These are phyloP conservation scores for Neobulgaria alba DNA, from an alignment of 2,329 filamentous ascomycete genomes.

Conservation along the genomic window DNA sequence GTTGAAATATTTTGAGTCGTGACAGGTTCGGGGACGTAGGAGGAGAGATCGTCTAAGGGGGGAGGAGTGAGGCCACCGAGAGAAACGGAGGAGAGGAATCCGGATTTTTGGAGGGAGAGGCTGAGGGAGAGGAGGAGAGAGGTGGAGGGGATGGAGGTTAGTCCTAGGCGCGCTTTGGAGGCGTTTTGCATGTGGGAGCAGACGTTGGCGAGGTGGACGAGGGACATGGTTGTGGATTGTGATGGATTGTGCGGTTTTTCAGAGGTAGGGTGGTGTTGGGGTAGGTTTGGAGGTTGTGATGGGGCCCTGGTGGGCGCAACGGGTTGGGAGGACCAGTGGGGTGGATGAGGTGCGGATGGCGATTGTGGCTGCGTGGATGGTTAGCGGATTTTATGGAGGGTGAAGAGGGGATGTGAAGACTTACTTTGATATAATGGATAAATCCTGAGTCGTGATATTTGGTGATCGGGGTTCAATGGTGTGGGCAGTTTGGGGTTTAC, in stretches of 20 bases:
- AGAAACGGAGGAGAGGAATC: slow-evolving; percentile 60
- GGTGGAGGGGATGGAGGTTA: slow-evolving; percentile 60
- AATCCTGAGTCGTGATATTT: not conserved
- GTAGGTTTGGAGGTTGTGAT: too few species aligned
- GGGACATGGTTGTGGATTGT: slow-evolving; percentile 46
- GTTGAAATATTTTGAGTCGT: slow-evolving; percentile 52
- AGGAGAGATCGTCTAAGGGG: slow-evolving; percentile 37
- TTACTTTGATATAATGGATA: not conserved
- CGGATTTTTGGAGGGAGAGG: slow-evolving; percentile 58
- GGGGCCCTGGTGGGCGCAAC: slow-evolving; percentile 1
- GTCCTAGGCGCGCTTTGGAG: slow-evolving; percentile 57
- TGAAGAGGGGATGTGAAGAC: not conserved
- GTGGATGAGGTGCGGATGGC: not conserved
- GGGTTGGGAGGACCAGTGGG: not conserved
- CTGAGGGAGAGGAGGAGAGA: slow-evolving; percentile 57
- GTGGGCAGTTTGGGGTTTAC: not conserved
- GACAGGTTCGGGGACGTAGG: slow-evolving; percentile 40
- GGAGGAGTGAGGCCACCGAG: slow-evolving; percentile 53
- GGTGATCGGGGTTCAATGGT: not conserved
- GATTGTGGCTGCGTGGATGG: not conserved
- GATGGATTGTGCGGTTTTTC: not conserved
- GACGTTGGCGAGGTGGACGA: slow-evolving; percentile 60
- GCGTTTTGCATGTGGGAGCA: slow-evolving; percentile 70
- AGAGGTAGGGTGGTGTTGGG: not conserved
- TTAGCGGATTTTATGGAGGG: not conserved